Conservation (phyloP, 2,329 filamentous ascomycete species). For the Helicocarpus griseus region DNA sequence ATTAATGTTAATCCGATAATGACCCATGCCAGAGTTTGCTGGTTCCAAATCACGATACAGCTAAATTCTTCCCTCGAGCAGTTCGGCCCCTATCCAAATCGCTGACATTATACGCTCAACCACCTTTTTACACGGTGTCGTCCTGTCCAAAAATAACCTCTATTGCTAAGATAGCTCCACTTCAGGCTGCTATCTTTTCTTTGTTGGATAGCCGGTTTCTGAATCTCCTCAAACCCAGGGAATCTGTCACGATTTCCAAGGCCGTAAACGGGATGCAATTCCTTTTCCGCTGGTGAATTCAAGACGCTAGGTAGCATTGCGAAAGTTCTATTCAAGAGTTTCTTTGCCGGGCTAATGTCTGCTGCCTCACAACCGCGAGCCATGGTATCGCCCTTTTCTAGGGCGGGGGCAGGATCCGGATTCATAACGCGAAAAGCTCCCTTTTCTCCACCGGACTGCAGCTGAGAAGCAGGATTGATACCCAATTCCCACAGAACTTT, state of each 20-base stretch:
- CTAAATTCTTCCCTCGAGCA: no score
- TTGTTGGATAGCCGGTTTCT: background rate
- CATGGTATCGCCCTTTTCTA: background rate
- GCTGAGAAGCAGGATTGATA: background rate
- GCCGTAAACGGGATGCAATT: background rate
- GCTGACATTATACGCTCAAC: background rate
- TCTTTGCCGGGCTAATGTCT: background rate
- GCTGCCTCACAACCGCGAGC: no score
- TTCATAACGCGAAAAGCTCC: conserved; percentile 8
- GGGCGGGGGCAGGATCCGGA: background rate
- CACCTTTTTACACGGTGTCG: background rate
- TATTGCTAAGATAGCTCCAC: no score
- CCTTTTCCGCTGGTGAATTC: background rate
- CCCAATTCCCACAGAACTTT: background rate
- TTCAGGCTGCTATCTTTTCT: background rate
- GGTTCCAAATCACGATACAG: no score
- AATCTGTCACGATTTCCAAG: background rate
- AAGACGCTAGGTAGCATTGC: background rate
- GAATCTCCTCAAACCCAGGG: background rate
- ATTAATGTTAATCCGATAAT: no score
- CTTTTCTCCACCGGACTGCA: background rate
- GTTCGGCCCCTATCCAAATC: no score
- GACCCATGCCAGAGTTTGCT: no score
- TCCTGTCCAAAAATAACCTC: no score
- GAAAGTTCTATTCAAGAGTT: background rate